phyloP scores from a whole-genome alignment of 2,329 filamentous ascomycete genomes.

The Berkeleyomyces rouxiae region DNA sequence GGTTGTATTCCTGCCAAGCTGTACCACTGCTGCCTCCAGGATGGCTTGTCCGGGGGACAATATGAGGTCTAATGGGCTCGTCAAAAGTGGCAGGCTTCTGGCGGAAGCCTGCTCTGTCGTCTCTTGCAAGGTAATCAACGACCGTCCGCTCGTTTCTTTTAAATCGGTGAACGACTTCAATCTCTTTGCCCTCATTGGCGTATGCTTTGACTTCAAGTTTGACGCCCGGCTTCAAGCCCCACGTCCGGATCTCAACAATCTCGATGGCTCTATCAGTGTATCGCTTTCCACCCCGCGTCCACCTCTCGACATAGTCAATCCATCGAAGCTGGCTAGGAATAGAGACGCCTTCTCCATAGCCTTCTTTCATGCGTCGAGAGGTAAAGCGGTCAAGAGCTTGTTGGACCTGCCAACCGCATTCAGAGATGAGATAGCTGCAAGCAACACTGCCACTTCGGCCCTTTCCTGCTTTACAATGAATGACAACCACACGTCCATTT shows the following conservation, averaged over 20 bases:
- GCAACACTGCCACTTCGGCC: conserved; percentile 77
- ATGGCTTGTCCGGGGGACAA: conserved; percentile 10
- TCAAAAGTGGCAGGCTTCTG: not conserved
- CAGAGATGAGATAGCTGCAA: conserved; percentile 78
- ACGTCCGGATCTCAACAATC: conserved; percentile 75
- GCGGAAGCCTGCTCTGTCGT: conserved; percentile 7
- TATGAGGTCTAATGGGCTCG: not conserved
- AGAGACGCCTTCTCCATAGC: conserved; percentile 76
- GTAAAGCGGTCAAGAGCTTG: conserved; percentile 47
- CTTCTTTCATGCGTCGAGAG: conserved; percentile 69
- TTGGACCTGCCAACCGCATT: conserved; percentile 47
- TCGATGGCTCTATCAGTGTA: conserved; percentile 76
- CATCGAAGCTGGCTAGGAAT: conserved; percentile 86
- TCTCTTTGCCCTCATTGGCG: conserved; percentile 73
- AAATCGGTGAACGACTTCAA: conserved; percentile 73
- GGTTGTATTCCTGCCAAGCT: conserved; percentile 12
- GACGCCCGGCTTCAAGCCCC: conserved; percentile 75
- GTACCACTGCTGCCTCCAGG: conserved; percentile 6
- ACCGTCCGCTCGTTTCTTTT: conserved; percentile 52
- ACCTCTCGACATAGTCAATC: conserved; percentile 75
- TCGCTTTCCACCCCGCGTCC: conserved; percentile 56
- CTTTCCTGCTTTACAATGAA: conserved; percentile 96
- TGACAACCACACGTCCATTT: conserved; percentile 48
- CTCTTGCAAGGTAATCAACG: conserved; percentile 28
- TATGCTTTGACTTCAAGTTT: conserved; percentile 76